phyloP scores from a whole-genome alignment of 805 yeast species.

The Myxozyma nipponensis region DNA sequence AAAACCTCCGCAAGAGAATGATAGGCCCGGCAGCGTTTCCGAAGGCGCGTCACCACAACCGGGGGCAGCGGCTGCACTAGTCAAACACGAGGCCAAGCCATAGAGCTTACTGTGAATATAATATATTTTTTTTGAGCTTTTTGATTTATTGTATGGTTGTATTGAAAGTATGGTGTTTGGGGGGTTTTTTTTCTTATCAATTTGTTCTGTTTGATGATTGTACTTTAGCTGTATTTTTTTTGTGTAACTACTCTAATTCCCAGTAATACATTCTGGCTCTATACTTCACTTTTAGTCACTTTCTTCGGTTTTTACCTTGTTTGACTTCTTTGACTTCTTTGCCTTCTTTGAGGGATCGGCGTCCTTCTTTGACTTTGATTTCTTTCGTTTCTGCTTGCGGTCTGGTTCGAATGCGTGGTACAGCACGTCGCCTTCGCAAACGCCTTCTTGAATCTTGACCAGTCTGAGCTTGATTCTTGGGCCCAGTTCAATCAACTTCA shows the following conservation, averaged over 20 bases:
- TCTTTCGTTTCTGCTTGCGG: neutral
- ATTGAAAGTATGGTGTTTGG: neutral
- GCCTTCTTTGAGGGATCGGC: neutral
- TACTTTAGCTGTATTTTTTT: no score
- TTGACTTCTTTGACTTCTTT: neutral
- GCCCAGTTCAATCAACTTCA: conserved; percentile 87
- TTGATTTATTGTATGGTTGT: neutral
- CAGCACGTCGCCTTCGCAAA: conserved; percentile 82
- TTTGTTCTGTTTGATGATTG: neutral
- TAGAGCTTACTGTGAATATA: no score
- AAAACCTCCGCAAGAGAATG: neutral
- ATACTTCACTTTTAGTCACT: neutral
- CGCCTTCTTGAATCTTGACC: conserved; percentile 86
- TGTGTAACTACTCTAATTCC: no score
- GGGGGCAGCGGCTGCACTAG: neutral
- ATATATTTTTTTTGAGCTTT: no score
- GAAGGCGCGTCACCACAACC: no score
- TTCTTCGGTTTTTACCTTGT: neutral
- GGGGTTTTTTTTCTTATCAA: neutral
- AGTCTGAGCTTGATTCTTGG: conserved; percentile 77
- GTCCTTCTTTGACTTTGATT: neutral
- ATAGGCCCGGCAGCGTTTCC: neutral
- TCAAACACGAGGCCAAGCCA: neutral
- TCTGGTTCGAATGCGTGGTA: conserved; percentile 54
- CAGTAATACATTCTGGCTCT: no score